Evolutionary conservation across 164 flowering plant species (phyloP).

Genomic region (Buxus sempervirens): DNA sequence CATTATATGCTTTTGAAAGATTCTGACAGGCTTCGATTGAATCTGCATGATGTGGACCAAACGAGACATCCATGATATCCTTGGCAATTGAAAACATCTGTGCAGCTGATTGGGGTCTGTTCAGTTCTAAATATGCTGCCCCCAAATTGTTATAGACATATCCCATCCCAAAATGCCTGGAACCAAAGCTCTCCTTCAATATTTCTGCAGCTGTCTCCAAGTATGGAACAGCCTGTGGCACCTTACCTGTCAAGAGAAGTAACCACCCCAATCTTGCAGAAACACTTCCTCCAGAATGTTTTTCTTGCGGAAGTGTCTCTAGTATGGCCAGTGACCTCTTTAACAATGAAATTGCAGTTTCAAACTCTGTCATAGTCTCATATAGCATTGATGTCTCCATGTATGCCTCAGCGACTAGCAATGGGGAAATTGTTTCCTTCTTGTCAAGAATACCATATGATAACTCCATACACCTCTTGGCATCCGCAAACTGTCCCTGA

Average conservation of each 20-base stretch:
- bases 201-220: background rate
- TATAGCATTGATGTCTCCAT: background rate
- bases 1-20: too few species aligned
- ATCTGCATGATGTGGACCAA: constrained; percentile 75
- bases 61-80: constrained; percentile 85
- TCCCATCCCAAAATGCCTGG: constrained; percentile 47
- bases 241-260: background rate
- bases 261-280: background rate
- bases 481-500: background rate
- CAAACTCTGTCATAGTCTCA: background rate
- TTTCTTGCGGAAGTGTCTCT: background rate
- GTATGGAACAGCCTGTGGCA: background rate
- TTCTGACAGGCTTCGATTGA: too few species aligned
- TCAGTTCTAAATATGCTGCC: constrained; percentile 86
- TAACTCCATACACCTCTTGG: background rate
- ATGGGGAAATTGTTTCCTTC: background rate
- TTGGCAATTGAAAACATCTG: constrained; percentile 90
- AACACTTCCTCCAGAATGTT: background rate
- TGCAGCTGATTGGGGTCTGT: constrained; percentile 84
- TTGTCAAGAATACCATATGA: background rate
- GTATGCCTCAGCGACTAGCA: background rate
- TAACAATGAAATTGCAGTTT: background rate
- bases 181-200: background rate
- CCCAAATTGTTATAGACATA: constrained; percentile 93
- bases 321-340: background rate